Base-by-base conservation (phyloP, 163 green algal species). In the Chlamydomonas reinhardtii region DNA sequence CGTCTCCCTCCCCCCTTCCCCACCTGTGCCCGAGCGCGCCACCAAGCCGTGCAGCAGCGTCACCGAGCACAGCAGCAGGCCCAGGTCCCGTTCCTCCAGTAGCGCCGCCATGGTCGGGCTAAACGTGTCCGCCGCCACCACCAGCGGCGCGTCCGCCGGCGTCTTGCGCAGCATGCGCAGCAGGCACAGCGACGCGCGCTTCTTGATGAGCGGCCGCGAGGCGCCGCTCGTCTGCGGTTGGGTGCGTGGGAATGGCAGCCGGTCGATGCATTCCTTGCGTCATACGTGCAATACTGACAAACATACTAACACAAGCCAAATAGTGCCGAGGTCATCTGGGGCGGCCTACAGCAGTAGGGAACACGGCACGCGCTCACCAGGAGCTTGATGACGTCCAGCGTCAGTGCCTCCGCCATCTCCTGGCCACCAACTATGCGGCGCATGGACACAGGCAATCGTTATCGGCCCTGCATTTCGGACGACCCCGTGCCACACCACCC, bases 111-210 rank as follows among this genome's bases (percentile, higher is more conserved):
- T 86, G 54, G 91, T 76, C 19, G 84, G 83, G 31, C 87, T 84
- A 81, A 92, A 94, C 27, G 75, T 92, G 61, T 94, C 91, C 0
- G 91, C 82, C 6, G 89, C 56, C 35, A 95, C 88, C 69, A 92
- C 35, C 75, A 92, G 68, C 43, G 85, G 90, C 17, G 80, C 84
- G 66, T 98, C 96, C 11, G 92, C 65, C 2, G 94, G 91, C n/a
- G 97, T 97, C 93, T 98, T 99, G 73, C 97, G 93, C 66, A 98
- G 94, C 69, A 99, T 92, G 39, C 97, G 91, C 87, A 99, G 94
- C 83, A 99, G 91, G 92, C 95, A 98, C 59, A 99, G 94, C 54
- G 96, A 97, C 6, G 98, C 97, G 89, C 99, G 99, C 93, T 99
- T 99, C 78, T 97, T 95, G 76, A 99, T 95, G 25, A 98, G 89